These are phyloP conservation scores for Phytophthora gonapodyides DNA, from an alignment of 352 stramenopile genomes.

Conservation along the genomic window DNA sequence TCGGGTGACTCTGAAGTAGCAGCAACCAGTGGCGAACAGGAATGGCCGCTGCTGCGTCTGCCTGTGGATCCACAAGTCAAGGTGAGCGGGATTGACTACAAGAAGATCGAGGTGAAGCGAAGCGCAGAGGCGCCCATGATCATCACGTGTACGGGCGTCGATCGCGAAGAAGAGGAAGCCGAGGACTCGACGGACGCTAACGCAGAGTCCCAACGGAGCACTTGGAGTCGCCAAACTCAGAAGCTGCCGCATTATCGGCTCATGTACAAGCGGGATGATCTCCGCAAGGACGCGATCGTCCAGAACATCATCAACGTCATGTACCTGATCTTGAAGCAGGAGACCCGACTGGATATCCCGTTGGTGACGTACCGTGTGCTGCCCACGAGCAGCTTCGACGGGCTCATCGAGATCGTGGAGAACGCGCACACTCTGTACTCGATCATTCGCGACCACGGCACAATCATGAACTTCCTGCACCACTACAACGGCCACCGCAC, in stretches of 20 bases:
- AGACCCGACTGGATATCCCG: constrained; percentile 79
- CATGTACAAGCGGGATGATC: constrained; percentile 90
- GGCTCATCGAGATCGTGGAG: constrained; percentile 87
- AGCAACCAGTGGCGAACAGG: constrained; percentile 7
- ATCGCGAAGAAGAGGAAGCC: constrained; percentile 73
- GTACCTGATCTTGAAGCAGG: constrained; percentile 87
- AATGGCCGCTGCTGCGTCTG: constrained; percentile 51
- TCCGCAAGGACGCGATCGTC: constrained; percentile 84
- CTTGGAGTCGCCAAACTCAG: constrained; percentile 34
- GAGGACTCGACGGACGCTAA: constrained; percentile 34
- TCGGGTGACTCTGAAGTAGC: background rate
- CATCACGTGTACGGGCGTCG: constrained; percentile 75
- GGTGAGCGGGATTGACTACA: constrained; percentile 70
- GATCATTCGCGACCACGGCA: constrained; percentile 84
- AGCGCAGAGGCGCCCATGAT: constrained; percentile 85
- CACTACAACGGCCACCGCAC: constrained; percentile 87
- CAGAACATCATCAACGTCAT: constrained; percentile 92
- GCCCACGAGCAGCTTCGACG: constrained; percentile 83
- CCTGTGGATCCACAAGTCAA: constrained; percentile 79
- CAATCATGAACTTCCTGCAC: constrained; percentile 85
- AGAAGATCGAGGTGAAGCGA: constrained; percentile 78
- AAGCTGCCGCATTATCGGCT: constrained; percentile 67
- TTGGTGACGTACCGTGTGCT: constrained; percentile 88
- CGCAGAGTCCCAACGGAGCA: constrained; percentile 43
- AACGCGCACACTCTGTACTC: constrained; percentile 85